These are phyloP conservation scores for Ramaria sp. DNA, from an alignment of 768 basidiomycete species.

Conservation along the genomic window DNA sequence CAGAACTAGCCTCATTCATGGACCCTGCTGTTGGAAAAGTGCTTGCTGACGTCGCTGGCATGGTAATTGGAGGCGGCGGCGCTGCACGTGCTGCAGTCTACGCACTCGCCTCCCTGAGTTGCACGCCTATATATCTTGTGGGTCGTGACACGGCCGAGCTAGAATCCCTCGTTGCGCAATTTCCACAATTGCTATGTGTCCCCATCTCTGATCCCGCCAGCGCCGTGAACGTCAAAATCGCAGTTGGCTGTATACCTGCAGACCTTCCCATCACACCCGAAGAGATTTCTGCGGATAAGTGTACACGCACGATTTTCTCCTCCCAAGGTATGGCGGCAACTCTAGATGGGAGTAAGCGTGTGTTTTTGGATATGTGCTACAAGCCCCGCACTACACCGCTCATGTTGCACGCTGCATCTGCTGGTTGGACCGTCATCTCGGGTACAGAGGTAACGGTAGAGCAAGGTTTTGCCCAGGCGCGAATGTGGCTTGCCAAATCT, in stretches of 20 bases:
- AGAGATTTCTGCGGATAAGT: constrained; percentile 29
- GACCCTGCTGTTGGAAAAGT: not conserved
- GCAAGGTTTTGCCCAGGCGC: constrained; percentile 26
- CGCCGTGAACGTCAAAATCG: constrained; percentile 24
- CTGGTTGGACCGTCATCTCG: constrained; percentile 21
- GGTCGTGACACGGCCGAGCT: constrained; percentile 23
- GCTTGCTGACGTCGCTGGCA: constrained; percentile 14
- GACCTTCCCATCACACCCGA: constrained; percentile 26
- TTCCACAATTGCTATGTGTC: constrained; percentile 27
- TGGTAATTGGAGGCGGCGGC: constrained; percentile 39
- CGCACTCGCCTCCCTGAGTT: constrained; percentile 28
- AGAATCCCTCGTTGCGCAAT: constrained; percentile 12
- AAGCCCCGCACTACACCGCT: constrained; percentile 32
- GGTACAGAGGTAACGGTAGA: constrained; percentile 26
- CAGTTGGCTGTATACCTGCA: constrained; percentile 11
- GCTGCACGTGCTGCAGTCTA: constrained; percentile 37
- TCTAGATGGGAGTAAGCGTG: constrained; percentile 20
- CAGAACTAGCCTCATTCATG: constrained; percentile 8
- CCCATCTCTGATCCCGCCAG: constrained; percentile 25
- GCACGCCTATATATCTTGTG: constrained; percentile 30
- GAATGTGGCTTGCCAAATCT: constrained; percentile 15
- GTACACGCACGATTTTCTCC: constrained; percentile 16
- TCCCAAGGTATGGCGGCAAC: constrained; percentile 20
- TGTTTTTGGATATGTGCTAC: constrained; percentile 36
- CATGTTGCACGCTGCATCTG: constrained; percentile 21